Conservation (phyloP, 768 basidiomycete genomes). For the Leucosporidium yakuticum region DNA sequence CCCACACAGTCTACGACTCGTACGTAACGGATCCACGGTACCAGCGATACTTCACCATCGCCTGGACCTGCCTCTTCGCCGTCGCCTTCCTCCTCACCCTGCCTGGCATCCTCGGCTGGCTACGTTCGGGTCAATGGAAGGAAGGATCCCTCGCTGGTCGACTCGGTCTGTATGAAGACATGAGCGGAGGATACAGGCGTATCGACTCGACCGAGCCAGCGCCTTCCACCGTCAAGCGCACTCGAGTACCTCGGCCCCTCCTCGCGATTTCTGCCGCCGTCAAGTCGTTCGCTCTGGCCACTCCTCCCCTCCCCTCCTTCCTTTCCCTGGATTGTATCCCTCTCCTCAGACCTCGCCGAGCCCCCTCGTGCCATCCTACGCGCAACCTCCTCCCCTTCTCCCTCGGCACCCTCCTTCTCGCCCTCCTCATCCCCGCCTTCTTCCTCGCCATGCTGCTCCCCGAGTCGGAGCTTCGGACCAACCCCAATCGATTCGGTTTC, state of each 20-base stretch:
- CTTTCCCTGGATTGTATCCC: conserved; percentile 3
- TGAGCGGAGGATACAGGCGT: conserved; percentile 43
- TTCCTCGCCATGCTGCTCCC: conserved; percentile 47
- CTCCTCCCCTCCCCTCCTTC: conserved; percentile 9
- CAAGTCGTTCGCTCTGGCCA: conserved; percentile 5
- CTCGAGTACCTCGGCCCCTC: background rate
- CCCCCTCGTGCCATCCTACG: conserved; percentile 49
- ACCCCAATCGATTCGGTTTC: conserved; percentile 56
- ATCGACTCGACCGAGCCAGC: conserved; percentile 15
- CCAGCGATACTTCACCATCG: conserved; percentile 65
- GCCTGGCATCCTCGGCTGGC: conserved; percentile 48
- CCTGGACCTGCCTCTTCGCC: conserved; percentile 61
- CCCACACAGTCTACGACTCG: conserved; percentile 50
- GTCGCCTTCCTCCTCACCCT: conserved; percentile 51
- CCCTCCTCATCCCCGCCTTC: conserved; percentile 22
- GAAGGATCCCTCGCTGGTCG: conserved; percentile 48
- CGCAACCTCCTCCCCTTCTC: conserved; percentile 51
- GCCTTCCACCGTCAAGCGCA: background rate
- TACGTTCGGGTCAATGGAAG: conserved; percentile 39
- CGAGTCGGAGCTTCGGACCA: conserved; percentile 57
- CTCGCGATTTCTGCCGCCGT: conserved; percentile 10
- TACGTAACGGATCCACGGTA: conserved; percentile 71
- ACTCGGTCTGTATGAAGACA: conserved; percentile 55
- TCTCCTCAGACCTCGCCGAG: background rate
- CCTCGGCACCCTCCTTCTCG: conserved; percentile 51